Percentiles rank a stretch among this genome's conserved stretches.
Evolutionary conservation across 2,329 filamentous ascomycete species (phyloP).

Genomic region (Phialemonium atrogriseum): DNA sequence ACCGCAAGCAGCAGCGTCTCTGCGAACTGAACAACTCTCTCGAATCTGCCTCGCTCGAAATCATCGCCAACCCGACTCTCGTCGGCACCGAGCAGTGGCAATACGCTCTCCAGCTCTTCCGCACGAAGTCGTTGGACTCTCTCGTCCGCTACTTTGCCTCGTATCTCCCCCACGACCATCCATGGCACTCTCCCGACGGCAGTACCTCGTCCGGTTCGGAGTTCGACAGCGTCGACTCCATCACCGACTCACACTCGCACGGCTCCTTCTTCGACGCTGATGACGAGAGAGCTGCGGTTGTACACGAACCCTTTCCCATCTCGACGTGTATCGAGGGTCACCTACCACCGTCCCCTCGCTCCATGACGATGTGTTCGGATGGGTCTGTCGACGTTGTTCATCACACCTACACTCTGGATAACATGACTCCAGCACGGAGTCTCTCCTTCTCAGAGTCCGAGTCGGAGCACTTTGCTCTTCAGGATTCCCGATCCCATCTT

Average conservation of each 20-base stretch:
- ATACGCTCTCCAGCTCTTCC: conserved; percentile 49
- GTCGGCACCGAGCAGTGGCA: conserved; percentile 53
- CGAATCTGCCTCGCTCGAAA: conserved; percentile 50
- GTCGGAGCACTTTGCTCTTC: conserved; percentile 27
- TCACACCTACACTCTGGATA: conserved; percentile 22
- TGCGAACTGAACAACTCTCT: conserved; percentile 47
- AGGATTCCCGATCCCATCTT: conserved; percentile 14
- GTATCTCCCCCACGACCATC: conserved; percentile 44
- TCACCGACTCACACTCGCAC: conserved; percentile 18
- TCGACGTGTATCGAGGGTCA: conserved; percentile 19
- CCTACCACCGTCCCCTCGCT: conserved; percentile 38
- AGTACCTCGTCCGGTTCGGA: conserved; percentile 28
- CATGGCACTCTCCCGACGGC: conserved; percentile 26
- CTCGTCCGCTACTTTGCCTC: conserved; percentile 52
- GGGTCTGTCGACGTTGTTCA: conserved; percentile 28
- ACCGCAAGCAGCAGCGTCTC: conserved; percentile 45
- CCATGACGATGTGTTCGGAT: conserved; percentile 40
- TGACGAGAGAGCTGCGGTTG: conserved; percentile 29
- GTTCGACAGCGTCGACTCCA: conserved; percentile 27
- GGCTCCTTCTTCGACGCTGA: conserved; percentile 34
- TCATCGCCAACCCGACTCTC: conserved; percentile 50
- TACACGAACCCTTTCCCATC: conserved; percentile 34
- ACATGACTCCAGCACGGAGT: conserved; percentile 34
- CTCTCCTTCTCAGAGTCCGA: conserved; percentile 46
- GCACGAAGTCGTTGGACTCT: conserved; percentile 50